Evolutionary conservation across 306 rosid genomes (phyloP), one percentile per base, ranked within the genome.

Genomic region (Cicer arietinum): DNA sequence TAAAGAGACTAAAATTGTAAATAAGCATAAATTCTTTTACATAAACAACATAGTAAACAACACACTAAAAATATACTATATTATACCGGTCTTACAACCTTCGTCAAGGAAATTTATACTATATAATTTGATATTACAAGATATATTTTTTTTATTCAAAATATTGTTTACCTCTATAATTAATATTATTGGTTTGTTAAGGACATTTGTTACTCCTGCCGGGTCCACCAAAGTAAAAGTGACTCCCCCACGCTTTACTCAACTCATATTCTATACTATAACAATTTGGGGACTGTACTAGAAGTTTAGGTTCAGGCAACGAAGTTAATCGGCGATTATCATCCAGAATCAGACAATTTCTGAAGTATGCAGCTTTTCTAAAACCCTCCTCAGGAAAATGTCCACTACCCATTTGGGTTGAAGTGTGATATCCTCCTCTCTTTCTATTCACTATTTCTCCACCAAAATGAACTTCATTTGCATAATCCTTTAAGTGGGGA

Each of bases 211-310:
- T 82, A 82, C 85, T 94, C 78, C 89, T 94, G 17, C 98, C 98
- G 30, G 98, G 97, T 51, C 98, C 98, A 82, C 98, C 97, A 61
- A 88, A 94, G 80, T 91, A 91, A 81, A 94, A 90, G 65, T 94
- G 85, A 78, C 88, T 87, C 6, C 98, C 98, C 98, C 98, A 94
- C 59, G 82, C 86, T 13, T 81, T 74, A 77, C 90, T 84, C 60
- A 85, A 81, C 54, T 90, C 90, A 14, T 92, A 94, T 87, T 85
- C 88, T 17, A 94, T 91, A 54, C 90, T 89, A 45, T 94, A 94
- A 79, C 98, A 94, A 85, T 86, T 94, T 6, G 97, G 88, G 69
- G 91, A 90, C 59, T 90, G 96, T 2, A 90, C 94, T 63, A 87
- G 81, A 52, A 87, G 92, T 76, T 81, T 74, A 1, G 88, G 87